Evolutionary conservation across 768 basidiomycete species (phyloP).

Genomic region (Termitomyces sp.): DNA sequence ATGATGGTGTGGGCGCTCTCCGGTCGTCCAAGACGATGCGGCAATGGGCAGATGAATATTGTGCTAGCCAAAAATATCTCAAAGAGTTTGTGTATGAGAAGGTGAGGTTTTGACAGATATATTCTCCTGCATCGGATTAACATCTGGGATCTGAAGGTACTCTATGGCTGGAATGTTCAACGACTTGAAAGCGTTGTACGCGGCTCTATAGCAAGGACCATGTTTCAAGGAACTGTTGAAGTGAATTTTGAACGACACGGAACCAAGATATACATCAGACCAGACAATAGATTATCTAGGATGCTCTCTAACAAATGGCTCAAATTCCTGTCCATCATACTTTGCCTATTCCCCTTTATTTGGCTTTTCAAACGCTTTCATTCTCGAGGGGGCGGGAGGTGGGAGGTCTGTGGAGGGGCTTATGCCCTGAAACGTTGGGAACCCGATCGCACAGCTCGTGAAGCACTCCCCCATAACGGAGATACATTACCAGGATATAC

Average conservation of each 20-base stretch:
- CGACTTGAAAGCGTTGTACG: slow-evolving; percentile 32
- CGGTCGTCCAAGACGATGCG: slow-evolving; percentile 58
- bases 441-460: slow-evolving; percentile 8
- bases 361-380: slow-evolving; percentile 77
- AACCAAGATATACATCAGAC: slow-evolving; percentile 56
- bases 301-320: slow-evolving; percentile 69
- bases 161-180: slow-evolving; percentile 44
- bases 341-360: slow-evolving; percentile 72
- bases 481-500: slow-evolving; percentile 6
- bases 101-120: slow-evolving; percentile 26
- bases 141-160: slow-evolving; percentile 19
- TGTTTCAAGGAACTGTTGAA: slow-evolving; percentile 38
- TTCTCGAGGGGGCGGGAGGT: slow-evolving; percentile 60
- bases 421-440: slow-evolving; percentile 62
- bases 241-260: slow-evolving; percentile 46
- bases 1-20: slow-evolving; percentile 19
- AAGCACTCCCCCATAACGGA: background rate
- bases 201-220: slow-evolving; percentile 37
- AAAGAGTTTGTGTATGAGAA: slow-evolving; percentile 79
- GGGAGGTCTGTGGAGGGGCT: slow-evolving; percentile 73
- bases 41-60: slow-evolving; percentile 83
- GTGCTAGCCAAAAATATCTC: slow-evolving; percentile 58
- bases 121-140: background rate
- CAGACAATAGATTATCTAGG: slow-evolving; percentile 61
- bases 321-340: slow-evolving; percentile 60